Percentiles rank a stretch among this genome's conserved stretches.
Evolutionary conservation across 305 asterid genomes (phyloP).

Genomic region (Stenogyne calaminthoides): DNA sequence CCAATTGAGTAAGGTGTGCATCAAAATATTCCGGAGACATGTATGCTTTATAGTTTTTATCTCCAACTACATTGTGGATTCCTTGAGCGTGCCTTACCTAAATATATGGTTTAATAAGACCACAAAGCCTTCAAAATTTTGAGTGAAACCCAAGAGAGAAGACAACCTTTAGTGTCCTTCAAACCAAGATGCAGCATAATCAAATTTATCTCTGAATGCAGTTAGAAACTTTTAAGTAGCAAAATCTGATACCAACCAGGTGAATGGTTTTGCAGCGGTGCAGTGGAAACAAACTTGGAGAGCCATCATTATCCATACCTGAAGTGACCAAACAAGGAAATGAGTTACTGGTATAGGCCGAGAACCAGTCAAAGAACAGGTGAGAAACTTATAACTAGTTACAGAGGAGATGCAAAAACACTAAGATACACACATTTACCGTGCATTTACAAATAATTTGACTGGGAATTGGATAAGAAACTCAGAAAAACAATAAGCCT

Average conservation of each 20-base stretch:
- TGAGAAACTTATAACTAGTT: not conserved
- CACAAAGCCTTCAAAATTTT: constrained; percentile 41
- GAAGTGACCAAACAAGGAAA: constrained; percentile 33
- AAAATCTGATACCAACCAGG: constrained; percentile 69
- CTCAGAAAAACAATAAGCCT: not conserved
- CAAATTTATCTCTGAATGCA: constrained; percentile 41
- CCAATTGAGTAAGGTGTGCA: constrained; percentile 82
- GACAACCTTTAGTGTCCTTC: constrained; percentile 43
- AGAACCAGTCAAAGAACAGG: not conserved
- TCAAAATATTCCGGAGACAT: constrained; percentile 85
- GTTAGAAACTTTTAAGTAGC: constrained; percentile 34
- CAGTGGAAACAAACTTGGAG: constrained; percentile 73
- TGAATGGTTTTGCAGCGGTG: constrained; percentile 92
- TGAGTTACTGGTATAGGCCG: constrained; percentile 6
- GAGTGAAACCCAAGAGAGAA: constrained; percentile 46
- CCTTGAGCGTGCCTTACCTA: constrained; percentile 99
- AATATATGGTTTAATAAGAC: constrained; percentile 46
- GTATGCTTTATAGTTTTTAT: constrained; percentile 67
- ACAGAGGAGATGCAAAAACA: not conserved
- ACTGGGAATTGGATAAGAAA: not conserved
- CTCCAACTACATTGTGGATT: constrained; percentile 83
- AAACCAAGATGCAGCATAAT: constrained; percentile 42
- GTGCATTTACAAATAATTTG: not conserved
- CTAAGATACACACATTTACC: not conserved
- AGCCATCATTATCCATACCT: constrained; percentile 64